phyloP scores from a whole-genome alignment of 495 filamentous ascomycete genomes.

The Aspergillus panamensis region DNA sequence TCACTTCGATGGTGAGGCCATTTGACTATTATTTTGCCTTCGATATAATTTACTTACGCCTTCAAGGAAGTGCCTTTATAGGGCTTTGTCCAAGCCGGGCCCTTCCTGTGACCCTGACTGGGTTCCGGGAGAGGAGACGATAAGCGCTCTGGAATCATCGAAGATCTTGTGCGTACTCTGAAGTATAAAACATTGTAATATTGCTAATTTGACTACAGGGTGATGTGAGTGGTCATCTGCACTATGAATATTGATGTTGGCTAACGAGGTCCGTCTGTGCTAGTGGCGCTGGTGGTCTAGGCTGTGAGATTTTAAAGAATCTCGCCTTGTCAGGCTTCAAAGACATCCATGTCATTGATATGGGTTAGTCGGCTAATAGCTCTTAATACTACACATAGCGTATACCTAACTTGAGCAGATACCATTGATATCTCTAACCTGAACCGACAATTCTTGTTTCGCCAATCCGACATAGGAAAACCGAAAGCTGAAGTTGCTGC shows the following conservation, averaged over 20 bases:
- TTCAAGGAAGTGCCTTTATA: conserved; percentile 74
- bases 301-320: conserved; percentile 97
- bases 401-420: conserved; percentile 48
- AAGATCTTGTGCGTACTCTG: conserved; percentile 63
- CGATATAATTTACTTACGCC: conserved; percentile 13
- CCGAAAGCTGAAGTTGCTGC: conserved; percentile 93
- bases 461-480: conserved; percentile 85
- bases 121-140: conserved; percentile 58
- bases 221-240: conserved; percentile 30
- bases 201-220: conserved; percentile 30
- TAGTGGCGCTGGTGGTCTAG: conserved; percentile 90
- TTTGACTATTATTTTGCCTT: conserved; percentile 1
- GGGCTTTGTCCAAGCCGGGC: conserved; percentile 67
- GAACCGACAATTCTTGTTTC: conserved; percentile 97
- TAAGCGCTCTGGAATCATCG: conserved; percentile 56
- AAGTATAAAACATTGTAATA: neutral
- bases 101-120: conserved; percentile 74
- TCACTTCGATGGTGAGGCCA: conserved; percentile 23
- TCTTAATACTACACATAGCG: neutral
- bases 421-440: conserved; percentile 99
- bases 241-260: neutral
- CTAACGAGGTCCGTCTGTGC: conserved; percentile 8
- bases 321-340: conserved; percentile 93
- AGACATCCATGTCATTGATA: conserved; percentile 98
- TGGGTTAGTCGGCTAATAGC: conserved; percentile 55